These are phyloP conservation scores for Globisporangium camurandrum DNA, from an alignment of 352 stramenopile genomes.

Conservation along the genomic window DNA sequence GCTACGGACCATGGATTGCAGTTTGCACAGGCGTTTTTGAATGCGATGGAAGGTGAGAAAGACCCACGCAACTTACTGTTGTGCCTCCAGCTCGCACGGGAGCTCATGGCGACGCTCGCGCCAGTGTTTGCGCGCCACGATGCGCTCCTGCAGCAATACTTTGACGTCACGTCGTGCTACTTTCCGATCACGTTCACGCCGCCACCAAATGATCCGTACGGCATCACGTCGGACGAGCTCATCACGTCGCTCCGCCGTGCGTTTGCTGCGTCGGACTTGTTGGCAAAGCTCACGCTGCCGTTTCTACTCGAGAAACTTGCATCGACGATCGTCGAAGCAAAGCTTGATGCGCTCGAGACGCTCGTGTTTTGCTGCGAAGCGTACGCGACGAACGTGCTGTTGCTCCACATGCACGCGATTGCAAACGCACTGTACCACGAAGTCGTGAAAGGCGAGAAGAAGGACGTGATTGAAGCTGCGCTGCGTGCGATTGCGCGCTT, in stretches of 20 bases:
- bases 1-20: conserved; percentile 30
- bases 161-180: conserved; percentile 88
- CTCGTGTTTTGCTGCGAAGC: conserved; percentile 75
- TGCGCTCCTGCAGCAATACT: conserved; percentile 75
- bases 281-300: conserved; percentile 75
- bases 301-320: conserved; percentile 86
- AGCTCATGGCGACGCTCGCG: conserved; percentile 50
- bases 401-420: conserved; percentile 63
- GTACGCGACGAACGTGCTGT: conserved; percentile 73
- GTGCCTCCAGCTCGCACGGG: conserved; percentile 63
- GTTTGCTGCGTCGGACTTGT: conserved; percentile 68
- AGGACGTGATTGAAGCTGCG: conserved; percentile 64
- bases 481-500: conserved; percentile 57
- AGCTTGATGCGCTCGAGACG: conserved; percentile 75
- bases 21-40: conserved; percentile 73
- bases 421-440: conserved; percentile 71
- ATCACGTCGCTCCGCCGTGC: conserved; percentile 71
- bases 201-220: conserved; percentile 86
- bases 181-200: conserved; percentile 90
- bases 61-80: conserved; percentile 82
- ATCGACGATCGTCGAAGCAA: conserved; percentile 69
- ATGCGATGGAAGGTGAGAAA: conserved; percentile 86
- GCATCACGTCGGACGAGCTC: conserved; percentile 84
- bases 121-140: conserved; percentile 58
- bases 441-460: conserved; percentile 79